These are phyloP conservation scores for Globisporangium camurandrum DNA, from an alignment of 352 stramenopile genomes.

Conservation along the genomic window DNA sequence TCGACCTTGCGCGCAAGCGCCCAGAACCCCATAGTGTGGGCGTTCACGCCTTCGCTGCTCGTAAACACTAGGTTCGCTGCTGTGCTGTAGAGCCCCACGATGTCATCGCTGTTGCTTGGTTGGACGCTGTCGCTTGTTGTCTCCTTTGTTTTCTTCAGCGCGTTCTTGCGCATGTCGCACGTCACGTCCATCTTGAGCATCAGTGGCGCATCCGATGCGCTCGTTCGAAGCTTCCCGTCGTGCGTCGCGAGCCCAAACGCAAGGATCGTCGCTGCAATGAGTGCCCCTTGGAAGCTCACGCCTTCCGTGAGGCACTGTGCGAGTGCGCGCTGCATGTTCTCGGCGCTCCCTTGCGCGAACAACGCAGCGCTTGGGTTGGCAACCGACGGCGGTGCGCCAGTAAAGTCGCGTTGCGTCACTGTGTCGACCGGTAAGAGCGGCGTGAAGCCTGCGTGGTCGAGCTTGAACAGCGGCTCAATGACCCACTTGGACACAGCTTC, in stretches of 20 bases:
- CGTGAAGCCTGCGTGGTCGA: slow-evolving; percentile 40
- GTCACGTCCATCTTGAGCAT: slow-evolving; percentile 44
- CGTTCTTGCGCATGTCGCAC: slow-evolving; percentile 34
- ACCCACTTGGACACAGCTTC: slow-evolving; percentile 60
- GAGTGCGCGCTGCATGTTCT: slow-evolving; percentile 33
- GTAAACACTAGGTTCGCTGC: slow-evolving; percentile 39
- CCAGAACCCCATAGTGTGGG: slow-evolving; percentile 35
- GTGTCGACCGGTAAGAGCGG: slow-evolving; percentile 30
- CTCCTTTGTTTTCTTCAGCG: slow-evolving; percentile 8
- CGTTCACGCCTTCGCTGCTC: slow-evolving; percentile 33
- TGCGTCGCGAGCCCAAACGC: slow-evolving; percentile 34
- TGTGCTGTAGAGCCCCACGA: slow-evolving; percentile 42
- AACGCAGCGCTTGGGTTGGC: slow-evolving; percentile 40
- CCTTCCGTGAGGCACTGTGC: slow-evolving; percentile 26
- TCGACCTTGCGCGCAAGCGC: slow-evolving; percentile 42
- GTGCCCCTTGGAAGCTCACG: slow-evolving; percentile 35
- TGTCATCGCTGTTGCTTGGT: slow-evolving; percentile 12
- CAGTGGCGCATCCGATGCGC: slow-evolving; percentile 15
- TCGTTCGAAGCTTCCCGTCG: slow-evolving; percentile 19
- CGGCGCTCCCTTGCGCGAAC: slow-evolving; percentile 30
- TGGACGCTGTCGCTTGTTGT: slow-evolving; percentile 2
- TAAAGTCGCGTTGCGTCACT: slow-evolving; percentile 36
- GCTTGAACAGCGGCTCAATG: slow-evolving; percentile 49
- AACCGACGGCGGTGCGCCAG: slow-evolving; percentile 14
- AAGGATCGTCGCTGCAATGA: slow-evolving; percentile 33